Evolutionary conservation across 169 alveolate species (phyloP), one percentile per base, ranked within the genome.

Genomic region (Babesia divergens): DNA sequence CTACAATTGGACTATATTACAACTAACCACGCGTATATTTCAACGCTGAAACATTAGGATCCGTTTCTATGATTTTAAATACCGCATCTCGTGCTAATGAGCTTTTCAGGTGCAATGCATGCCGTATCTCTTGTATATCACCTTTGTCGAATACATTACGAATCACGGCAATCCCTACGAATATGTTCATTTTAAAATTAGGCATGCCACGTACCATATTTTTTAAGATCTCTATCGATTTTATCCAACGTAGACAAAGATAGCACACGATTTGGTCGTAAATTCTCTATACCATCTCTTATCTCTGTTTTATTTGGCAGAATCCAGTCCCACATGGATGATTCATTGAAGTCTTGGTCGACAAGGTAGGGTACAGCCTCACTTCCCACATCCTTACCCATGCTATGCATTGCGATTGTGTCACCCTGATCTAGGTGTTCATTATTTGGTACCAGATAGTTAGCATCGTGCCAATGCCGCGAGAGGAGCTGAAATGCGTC

Each of bases 1-100:
- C 7, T 1, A 29, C 31, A 18, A 20, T 29, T n/a, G 13, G 0
- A 13, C 2, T 0, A 3, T 7, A 7, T 14, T 7, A 3, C 26
- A 0, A 69, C 69, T 26, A n/a, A 77, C 86, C 86, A 22, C 86
- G 52, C 49, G 86, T 68, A 35, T 34, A 49, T 32, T 77, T 77
- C 24, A 58, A 13, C 18, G 81, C 67, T 6, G 74, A 22, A 16
- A 77, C 86, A 47, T 77, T 77, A 6, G 86, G 69, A 46, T 77
- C 86, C 24, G 1, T 31, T 38, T 69, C 77, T 34, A 77, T 18
- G 6, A 77, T 77, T 35, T 66, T 67, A 56, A 29, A 77, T 28
- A 53, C 76, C 14, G 32, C 51, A 1, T 77, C 86, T 2, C 86
- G 65, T 35, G 67, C 83, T 72, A 62, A 22, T 42, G 85, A 56